Evolutionary conservation across 139 green algal genomes (phyloP).

Genomic region (Eudorina sp.): DNA sequence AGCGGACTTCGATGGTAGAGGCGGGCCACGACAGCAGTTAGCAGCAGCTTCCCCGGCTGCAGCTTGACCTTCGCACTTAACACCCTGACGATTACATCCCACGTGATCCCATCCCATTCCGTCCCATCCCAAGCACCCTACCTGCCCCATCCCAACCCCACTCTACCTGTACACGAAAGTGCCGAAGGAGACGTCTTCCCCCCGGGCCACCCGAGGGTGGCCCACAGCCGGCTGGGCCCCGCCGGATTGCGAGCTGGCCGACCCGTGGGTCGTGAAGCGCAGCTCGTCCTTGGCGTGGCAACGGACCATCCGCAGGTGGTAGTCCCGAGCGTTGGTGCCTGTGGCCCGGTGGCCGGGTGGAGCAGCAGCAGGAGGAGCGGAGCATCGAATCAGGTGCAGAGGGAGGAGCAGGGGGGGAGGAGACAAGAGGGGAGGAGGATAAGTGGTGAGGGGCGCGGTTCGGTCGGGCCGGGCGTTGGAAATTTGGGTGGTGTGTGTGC

Average conservation of each 20-base stretch:
- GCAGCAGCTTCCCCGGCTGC: too few species aligned
- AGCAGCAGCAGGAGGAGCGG: neutral
- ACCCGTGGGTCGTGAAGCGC: neutral
- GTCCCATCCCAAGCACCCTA: too few species aligned
- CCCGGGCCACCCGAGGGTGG: neutral
- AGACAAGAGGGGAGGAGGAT: neutral
- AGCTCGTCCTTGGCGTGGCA: slow-evolving; percentile 42
- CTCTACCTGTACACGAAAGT: slow-evolving; percentile 21
- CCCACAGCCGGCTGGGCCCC: neutral
- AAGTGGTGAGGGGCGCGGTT: neutral
- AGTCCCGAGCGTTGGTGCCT: slow-evolving; percentile 15
- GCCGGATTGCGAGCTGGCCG: too few species aligned
- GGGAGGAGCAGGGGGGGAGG: neutral
- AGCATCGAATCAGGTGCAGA: neutral
- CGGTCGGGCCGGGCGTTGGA: neutral
- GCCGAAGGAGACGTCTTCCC: slow-evolving; percentile 7
- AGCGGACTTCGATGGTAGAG: too few species aligned
- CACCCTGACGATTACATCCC: too few species aligned
- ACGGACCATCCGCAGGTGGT: slow-evolving; percentile 42
- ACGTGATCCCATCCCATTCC: too few species aligned
- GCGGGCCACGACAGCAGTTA: too few species aligned
- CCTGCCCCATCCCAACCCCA: neutral
- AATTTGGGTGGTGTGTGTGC: neutral
- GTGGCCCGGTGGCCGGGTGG: neutral
- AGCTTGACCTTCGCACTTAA: too few species aligned